Conservation (phyloP, 306 rosid species). For the Cicer bijugum region DNA sequence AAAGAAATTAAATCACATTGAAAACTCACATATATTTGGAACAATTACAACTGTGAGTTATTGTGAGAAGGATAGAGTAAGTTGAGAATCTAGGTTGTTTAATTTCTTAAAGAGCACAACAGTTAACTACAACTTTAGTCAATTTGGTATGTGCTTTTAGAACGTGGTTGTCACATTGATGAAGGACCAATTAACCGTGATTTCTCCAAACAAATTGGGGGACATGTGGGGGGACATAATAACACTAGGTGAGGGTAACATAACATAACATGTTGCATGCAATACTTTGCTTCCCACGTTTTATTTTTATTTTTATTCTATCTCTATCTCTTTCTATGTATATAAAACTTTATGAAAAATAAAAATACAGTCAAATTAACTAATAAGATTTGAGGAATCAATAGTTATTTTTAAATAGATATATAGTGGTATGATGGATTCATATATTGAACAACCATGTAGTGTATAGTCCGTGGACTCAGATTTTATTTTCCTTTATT, state of each 20-base stretch:
- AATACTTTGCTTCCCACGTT: constrained; percentile 33
- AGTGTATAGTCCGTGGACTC: too few species aligned
- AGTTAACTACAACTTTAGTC: constrained; percentile 30
- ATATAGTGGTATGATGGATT: too few species aligned
- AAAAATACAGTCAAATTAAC: too few species aligned
- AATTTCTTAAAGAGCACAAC: constrained; percentile 26
- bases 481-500: too few species aligned
- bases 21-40: too few species aligned
- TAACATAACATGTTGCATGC: constrained; percentile 2
- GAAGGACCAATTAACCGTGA: constrained; percentile 47
- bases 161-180: constrained; percentile 38
- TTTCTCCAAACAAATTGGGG: constrained; percentile 46
- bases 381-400: too few species aligned
- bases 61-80: background rate
- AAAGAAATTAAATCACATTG: too few species aligned
- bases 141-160: constrained; percentile 33
- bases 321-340: too few species aligned
- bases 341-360: too few species aligned
- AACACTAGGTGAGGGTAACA: background rate
- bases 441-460: too few species aligned
- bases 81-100: constrained; percentile 24
- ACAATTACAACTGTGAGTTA: too few species aligned
- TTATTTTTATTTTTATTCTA: background rate
- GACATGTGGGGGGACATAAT: constrained; percentile 46
- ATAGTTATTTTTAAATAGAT: too few species aligned